Evolutionary conservation across 306 rosid species (phyloP), one percentile per base, ranked within the genome.

Genomic region (Quercus parvula): DNA sequence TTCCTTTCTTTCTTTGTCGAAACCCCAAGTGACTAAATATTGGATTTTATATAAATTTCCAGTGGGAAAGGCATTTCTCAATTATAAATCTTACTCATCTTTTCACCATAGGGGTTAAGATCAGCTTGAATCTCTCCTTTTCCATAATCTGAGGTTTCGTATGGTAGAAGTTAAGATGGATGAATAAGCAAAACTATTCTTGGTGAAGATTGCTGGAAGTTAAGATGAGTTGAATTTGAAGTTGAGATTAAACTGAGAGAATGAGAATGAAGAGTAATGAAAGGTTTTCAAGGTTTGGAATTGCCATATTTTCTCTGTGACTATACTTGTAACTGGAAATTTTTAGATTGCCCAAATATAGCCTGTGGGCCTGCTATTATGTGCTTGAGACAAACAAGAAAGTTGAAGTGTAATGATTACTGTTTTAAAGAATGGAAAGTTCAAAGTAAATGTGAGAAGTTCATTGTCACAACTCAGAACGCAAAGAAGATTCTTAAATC

Each of bases 61-160:
- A 24, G 86, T 13, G 88, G 90, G 82, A 84, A 79, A 28, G 88
- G 83, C 9, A 51, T 77, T 77, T 82, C 88, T 46, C 59, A 55
- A 20, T 75, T 86, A 52, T 81, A 70, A 73, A 84, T 84, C 63
- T 82, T 81, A 64, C 73, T 75, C 88, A 79, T 87, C 73, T 46
- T 84, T 10, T 81, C 88, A 27, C 90, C 86, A 77, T 84, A 82
- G 90, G 90, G 44, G 85, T 80, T 58, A 84, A 20, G 38, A 81
- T 87, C 59, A 87, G 52, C 5, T 44, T 14, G 28, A 86, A 58
- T 5, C n/a, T 19, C 22, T 57, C n/a, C 9, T 56, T 14, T 61
- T 59, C 69, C 20, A 11, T 13, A 1, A 30, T 18, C 70, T 30
- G 7, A 30, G 70, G 46, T 64, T 64, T 30, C 14, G 14, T 17